These are phyloP conservation scores for Fusarium euwallaceae DNA, from an alignment of 2,329 filamentous ascomycete species.

Conservation along the genomic window DNA sequence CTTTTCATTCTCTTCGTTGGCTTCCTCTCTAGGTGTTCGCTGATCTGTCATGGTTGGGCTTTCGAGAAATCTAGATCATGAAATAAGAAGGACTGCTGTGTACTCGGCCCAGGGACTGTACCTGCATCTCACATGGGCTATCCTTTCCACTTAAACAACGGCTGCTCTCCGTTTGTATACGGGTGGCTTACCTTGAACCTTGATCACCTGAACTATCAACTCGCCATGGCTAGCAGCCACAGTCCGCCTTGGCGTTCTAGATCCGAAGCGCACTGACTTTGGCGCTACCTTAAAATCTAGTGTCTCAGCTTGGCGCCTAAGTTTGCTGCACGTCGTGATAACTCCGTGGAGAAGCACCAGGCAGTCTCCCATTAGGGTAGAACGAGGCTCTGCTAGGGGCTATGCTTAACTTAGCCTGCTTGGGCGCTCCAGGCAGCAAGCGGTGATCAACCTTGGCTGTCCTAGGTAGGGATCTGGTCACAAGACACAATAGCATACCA, in stretches of 20 bases:
- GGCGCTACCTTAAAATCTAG: background rate
- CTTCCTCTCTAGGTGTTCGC: background rate
- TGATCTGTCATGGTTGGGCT: background rate
- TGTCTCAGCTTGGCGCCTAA: background rate
- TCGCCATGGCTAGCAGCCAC: background rate
- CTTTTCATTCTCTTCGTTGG: background rate
- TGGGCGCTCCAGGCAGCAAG: background rate
- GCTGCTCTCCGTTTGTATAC: background rate
- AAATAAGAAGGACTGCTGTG: background rate
- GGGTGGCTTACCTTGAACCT: background rate
- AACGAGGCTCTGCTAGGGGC: background rate
- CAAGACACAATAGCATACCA: background rate
- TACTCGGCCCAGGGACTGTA: too few relatives aligned
- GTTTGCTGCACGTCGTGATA: background rate
- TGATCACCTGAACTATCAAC: background rate
- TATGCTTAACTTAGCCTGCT: background rate
- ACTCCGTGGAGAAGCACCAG: background rate
- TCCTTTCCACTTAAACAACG: background rate
- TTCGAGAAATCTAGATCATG: background rate
- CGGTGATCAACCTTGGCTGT: background rate
- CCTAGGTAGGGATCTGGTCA: background rate
- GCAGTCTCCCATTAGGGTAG: background rate
- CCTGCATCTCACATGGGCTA: too few relatives aligned
- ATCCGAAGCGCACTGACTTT: background rate
- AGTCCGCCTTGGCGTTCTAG: background rate